Evolutionary conservation across 2,329 filamentous ascomycete genomes (phyloP).

Genomic region (Elsinoe arachidis): DNA sequence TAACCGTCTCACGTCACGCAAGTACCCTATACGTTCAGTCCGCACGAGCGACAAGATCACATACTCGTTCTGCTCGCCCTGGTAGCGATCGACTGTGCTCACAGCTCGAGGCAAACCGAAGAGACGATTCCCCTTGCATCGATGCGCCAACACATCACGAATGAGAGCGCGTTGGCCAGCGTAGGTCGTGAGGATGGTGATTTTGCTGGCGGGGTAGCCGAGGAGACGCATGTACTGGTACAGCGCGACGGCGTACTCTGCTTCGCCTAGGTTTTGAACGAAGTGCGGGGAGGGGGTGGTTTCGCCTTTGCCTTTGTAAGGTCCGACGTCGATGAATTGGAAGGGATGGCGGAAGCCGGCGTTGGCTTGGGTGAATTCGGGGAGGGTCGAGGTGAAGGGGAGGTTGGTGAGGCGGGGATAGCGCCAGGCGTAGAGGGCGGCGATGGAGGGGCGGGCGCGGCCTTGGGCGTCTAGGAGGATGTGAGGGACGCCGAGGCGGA

Average conservation of each 20-base stretch:
- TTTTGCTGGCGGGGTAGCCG: conserved; percentile 75
- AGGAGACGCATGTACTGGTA: conserved; percentile 97
- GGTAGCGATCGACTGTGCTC: conserved; percentile 95
- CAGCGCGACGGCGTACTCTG: conserved; percentile 90
- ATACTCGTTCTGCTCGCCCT: conserved; percentile 98
- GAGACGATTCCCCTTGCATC: conserved; percentile 72
- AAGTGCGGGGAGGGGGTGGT: conserved; percentile 87
- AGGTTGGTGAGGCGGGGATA: conserved; percentile 75
- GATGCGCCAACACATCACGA: conserved; percentile 71
- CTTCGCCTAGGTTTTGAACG: conserved; percentile 91
- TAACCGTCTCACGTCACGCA: conserved; percentile 84
- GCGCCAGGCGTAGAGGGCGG: conserved; percentile 86
- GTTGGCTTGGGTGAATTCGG: conserved; percentile 74
- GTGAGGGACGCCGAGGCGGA: conserved; percentile 84
- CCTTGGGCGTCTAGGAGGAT: conserved; percentile 90
- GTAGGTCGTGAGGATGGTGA: conserved; percentile 87
- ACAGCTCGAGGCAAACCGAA: conserved; percentile 87
- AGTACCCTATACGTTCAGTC: conserved; percentile 80
- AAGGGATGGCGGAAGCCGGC: conserved; percentile 89
- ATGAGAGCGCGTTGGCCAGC: conserved; percentile 86
- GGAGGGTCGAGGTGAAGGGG: conserved; percentile 57
- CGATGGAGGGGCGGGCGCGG: conserved; percentile 76
- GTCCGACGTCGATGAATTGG: conserved; percentile 90
- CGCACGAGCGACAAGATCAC: conserved; percentile 88
- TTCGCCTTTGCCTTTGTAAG: conserved; percentile 87